Conservation (phyloP, 75 land plant genomes). For the Selaginella moellendorffii region DNA sequence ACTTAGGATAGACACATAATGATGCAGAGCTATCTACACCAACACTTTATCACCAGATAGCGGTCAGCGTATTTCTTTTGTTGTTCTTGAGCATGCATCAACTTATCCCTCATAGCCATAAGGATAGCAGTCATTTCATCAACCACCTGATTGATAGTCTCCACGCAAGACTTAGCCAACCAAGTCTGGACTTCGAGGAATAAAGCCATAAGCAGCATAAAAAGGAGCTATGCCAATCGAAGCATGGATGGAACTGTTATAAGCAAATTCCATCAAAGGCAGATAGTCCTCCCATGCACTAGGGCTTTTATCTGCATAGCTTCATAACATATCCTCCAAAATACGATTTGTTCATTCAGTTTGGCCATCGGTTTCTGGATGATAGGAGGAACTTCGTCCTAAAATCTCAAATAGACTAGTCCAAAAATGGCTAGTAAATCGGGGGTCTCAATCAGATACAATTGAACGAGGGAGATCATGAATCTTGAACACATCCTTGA, state of each 20-base stretch:
- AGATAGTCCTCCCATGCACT: slow-evolving; percentile 15
- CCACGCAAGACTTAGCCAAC: not conserved
- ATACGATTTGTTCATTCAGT: slow-evolving; percentile 12
- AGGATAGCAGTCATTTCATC: not conserved
- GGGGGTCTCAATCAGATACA: slow-evolving; percentile 10
- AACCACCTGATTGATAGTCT: not conserved
- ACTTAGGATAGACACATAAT: not conserved
- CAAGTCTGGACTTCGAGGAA: not conserved
- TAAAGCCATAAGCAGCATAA: not conserved
- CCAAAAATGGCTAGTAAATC: slow-evolving; percentile 17
- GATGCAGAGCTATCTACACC: not conserved
- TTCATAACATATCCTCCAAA: slow-evolving; percentile 14
- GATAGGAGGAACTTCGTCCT: slow-evolving; percentile 9
- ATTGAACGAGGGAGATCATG: slow-evolving; percentile 19
- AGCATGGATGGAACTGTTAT: not conserved
- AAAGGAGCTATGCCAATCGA: not conserved
- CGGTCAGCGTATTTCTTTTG: not conserved
- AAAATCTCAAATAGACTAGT: not conserved
- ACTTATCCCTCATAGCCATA: not conserved
- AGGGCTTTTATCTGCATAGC: slow-evolving; percentile 8
- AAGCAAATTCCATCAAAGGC: not conserved
- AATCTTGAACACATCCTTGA: slow-evolving; percentile 10
- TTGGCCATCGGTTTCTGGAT: slow-evolving; percentile 28
- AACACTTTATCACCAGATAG: not conserved
- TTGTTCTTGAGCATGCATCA: not conserved